These are phyloP conservation scores for Kuraishia floccosa DNA, from an alignment of 805 yeast species.

Conservation along the genomic window DNA sequence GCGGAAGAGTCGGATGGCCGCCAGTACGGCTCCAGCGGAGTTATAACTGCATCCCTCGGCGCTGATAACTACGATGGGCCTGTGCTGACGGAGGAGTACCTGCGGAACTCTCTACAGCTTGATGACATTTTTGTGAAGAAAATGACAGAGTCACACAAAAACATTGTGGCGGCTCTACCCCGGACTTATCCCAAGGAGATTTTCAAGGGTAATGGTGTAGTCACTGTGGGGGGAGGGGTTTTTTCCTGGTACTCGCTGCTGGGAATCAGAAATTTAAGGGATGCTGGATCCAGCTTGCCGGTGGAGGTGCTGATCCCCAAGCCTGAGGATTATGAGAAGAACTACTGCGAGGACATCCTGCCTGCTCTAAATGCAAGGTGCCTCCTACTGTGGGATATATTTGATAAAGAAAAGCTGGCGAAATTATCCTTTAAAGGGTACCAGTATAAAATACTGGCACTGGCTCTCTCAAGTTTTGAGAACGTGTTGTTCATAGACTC, in stretches of 20 bases:
- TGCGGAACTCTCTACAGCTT: too few relatives aligned
- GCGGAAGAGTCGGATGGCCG: too few relatives aligned
- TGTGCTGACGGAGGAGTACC: conserved; percentile 1
- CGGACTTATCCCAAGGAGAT: conserved; percentile 22
- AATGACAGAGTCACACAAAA: conserved; percentile 35
- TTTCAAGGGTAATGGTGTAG: conserved; percentile 42
- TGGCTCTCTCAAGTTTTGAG: conserved; percentile 33
- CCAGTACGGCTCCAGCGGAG: too few relatives aligned
- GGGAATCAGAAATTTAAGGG: conserved; percentile 31
- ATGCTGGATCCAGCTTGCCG: conserved; percentile 25
- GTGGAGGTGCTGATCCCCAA: conserved; percentile 28
- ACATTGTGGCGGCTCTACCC: conserved; percentile 35
- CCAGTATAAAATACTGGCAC: conserved; percentile 24
- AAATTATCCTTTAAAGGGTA: conserved; percentile 16
- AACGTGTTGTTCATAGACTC: conserved; percentile 31
- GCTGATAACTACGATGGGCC: conserved; percentile 2
- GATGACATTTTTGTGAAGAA: conserved; percentile 18
- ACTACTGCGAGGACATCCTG: conserved; percentile 24
- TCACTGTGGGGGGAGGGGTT: conserved; percentile 52
- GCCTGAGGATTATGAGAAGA: conserved; percentile 22
- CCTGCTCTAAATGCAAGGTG: conserved; percentile 30
- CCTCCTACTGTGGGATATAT: conserved; percentile 25
- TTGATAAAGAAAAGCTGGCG: conserved; percentile 12
- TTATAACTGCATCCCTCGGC: too few relatives aligned
- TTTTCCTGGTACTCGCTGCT: conserved; percentile 38